Evolutionary conservation across 805 yeast species (phyloP).

Genomic region (Saccharomycodes ludwigii): DNA sequence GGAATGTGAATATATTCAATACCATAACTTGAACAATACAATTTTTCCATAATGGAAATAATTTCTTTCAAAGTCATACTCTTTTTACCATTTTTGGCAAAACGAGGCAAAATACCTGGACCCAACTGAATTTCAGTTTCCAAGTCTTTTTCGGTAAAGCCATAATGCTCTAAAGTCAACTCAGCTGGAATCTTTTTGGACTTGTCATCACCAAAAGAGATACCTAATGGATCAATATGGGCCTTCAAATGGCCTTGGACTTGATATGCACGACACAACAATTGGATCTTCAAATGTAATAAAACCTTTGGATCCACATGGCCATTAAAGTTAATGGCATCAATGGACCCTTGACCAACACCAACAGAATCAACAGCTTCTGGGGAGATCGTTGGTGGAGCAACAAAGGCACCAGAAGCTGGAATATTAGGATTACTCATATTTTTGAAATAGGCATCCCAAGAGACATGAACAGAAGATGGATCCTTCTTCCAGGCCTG

Average conservation of each 20-base stretch:
- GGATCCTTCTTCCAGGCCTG: conserved; percentile 91
- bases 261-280: conserved; percentile 95
- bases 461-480: conserved; percentile 79
- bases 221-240: conserved; percentile 87
- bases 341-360: conserved; percentile 11
- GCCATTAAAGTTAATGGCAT: conserved; percentile 17
- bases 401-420: conserved; percentile 63
- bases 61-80: conserved; percentile 69
- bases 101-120: conserved; percentile 94
- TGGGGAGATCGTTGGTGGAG: conserved; percentile 81
- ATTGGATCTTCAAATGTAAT: conserved; percentile 87
- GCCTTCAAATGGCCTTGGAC: conserved; percentile 97
- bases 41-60: conserved; percentile 61
- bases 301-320: conserved; percentile 53
- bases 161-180: conserved; percentile 83
- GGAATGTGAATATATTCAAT: conserved; percentile 95
- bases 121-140: conserved; percentile 80
- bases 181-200: conserved; percentile 57
- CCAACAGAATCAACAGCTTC: conserved; percentile 33
- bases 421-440: conserved; percentile 60
- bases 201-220: conserved; percentile 65
- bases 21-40: conserved; percentile 85
- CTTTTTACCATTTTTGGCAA: conserved; percentile 47
- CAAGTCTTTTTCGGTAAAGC: conserved; percentile 78
- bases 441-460: conserved; percentile 96